Percentiles rank a stretch among this genome's conserved stretches.
phyloP scores from a whole-genome alignment of 345 rosid genomes.

The Melastoma malabathricum region DNA sequence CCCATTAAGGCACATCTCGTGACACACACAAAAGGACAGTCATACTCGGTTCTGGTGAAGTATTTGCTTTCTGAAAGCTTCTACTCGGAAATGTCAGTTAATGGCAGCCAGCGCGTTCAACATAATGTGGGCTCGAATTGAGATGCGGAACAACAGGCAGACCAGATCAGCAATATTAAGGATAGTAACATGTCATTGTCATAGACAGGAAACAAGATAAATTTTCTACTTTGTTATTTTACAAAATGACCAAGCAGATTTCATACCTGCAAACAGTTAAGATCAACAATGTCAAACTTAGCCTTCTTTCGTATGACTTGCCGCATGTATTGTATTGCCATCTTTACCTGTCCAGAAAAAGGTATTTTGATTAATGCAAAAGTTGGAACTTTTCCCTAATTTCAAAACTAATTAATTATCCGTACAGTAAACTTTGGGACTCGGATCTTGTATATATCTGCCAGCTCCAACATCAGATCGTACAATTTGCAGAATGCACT shows the following conservation, averaged over 20 bases:
- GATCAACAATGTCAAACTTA: conserved; percentile 88
- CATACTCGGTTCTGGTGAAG: too few relatives aligned
- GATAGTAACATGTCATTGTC: too few relatives aligned
- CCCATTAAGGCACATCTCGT: too few relatives aligned
- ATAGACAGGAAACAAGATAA: background rate
- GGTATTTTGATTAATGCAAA: background rate
- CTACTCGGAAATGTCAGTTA: too few relatives aligned
- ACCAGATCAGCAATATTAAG: too few relatives aligned
- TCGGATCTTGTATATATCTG: conserved; percentile 79
- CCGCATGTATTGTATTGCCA: conserved; percentile 95
- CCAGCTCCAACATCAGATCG: conserved; percentile 97
- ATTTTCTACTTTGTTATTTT: background rate
- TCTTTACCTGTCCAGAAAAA: conserved; percentile 44
- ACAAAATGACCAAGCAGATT: background rate
- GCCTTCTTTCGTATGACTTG: conserved; percentile 80
- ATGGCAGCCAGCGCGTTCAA: too few relatives aligned
- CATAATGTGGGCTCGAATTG: too few relatives aligned
- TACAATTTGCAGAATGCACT: conserved; percentile 93
- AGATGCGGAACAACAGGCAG: too few relatives aligned
- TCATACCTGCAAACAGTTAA: conserved; percentile 81
- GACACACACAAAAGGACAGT: too few relatives aligned
- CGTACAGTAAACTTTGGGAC: conserved; percentile 89
- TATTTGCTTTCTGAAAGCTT: too few relatives aligned
- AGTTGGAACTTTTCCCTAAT: background rate
- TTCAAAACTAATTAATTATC: background rate